Evolutionary conservation across 371 early-diverging fungal species (phyloP).

Genomic region (Circinella umbellata): DNA sequence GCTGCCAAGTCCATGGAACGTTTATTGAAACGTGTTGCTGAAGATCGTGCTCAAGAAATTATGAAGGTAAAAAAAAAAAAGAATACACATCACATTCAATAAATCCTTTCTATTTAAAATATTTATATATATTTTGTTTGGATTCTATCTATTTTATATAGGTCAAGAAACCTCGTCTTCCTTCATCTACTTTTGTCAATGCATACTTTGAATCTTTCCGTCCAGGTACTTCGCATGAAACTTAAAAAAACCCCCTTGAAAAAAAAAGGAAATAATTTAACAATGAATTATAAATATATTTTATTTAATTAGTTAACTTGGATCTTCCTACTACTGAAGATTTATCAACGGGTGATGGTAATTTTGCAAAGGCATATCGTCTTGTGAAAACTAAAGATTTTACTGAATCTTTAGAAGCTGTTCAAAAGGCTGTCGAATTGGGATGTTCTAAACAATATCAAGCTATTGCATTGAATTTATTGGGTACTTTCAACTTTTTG

Average conservation of each 20-base stretch:
- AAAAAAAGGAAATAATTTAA: too few species aligned
- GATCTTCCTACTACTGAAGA: slow-evolving; percentile 38
- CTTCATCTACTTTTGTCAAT: slow-evolving; percentile 88
- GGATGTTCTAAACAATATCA: slow-evolving; percentile 53
- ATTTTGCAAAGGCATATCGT: slow-evolving; percentile 54
- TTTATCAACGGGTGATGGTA: slow-evolving; percentile 48
- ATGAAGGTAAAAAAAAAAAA: slow-evolving; percentile 48
- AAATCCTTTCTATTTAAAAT: too few species aligned
- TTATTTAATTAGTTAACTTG: slow-evolving; percentile 39
- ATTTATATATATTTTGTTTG: too few species aligned
- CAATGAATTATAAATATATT: too few species aligned
- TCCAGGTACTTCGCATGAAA: too few species aligned
- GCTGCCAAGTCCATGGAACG: slow-evolving; percentile 89
- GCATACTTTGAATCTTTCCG: slow-evolving; percentile 92
- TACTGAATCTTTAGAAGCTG: slow-evolving; percentile 68
- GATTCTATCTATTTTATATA: slow-evolving; percentile 9
- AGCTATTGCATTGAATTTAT: slow-evolving; percentile 79
- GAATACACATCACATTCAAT: too few species aligned
- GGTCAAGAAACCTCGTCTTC: slow-evolving; percentile 71
- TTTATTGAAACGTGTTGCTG: slow-evolving; percentile 83
- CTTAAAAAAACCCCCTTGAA: background rate
- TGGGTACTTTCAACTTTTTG: slow-evolving; percentile 89
- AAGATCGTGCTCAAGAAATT: slow-evolving; percentile 78
- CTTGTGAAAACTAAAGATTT: slow-evolving; percentile 67
- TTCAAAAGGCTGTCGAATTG: slow-evolving; percentile 69